Percentiles rank a stretch among this genome's conserved stretches.
Conservation (phyloP, 108 stramenopile genomes). For the Poteriospumella lacustris region DNA sequence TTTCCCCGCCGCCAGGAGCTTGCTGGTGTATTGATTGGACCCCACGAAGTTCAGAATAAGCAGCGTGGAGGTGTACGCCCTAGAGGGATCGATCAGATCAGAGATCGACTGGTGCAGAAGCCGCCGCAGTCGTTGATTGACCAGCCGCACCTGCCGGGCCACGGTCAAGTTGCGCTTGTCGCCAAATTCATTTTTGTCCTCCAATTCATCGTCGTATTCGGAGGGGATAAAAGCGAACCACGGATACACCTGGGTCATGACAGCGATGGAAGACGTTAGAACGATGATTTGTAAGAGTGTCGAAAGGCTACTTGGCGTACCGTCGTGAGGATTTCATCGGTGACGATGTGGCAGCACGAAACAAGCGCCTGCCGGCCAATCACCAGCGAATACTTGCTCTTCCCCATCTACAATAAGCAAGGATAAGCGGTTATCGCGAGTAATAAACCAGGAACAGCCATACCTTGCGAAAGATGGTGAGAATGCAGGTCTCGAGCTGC, state of each 20-base stretch:
- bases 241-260: neutral
- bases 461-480: neutral
- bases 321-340: neutral
- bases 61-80: too few species aligned
- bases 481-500: neutral
- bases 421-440: neutral
- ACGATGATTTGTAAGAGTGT: neutral
- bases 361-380: slow-evolving; percentile 1
- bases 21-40: too few species aligned
- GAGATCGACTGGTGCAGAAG: neutral
- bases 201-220: neutral
- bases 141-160: neutral
- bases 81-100: slow-evolving; percentile 13
- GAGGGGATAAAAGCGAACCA: neutral
- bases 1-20: too few species aligned
- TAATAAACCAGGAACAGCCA: neutral
- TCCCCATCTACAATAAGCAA: neutral
- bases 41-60: too few species aligned
- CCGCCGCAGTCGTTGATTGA: neutral
- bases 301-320: neutral
- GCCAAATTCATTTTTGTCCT: neutral
- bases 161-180: too few species aligned
- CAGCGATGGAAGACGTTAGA: neutral
- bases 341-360: slow-evolving; percentile 2
- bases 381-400: neutral